Evolutionary conservation across 1,284 basidiomycete species (phyloP).

Genomic region (Ceratobasidium theobromae): DNA sequence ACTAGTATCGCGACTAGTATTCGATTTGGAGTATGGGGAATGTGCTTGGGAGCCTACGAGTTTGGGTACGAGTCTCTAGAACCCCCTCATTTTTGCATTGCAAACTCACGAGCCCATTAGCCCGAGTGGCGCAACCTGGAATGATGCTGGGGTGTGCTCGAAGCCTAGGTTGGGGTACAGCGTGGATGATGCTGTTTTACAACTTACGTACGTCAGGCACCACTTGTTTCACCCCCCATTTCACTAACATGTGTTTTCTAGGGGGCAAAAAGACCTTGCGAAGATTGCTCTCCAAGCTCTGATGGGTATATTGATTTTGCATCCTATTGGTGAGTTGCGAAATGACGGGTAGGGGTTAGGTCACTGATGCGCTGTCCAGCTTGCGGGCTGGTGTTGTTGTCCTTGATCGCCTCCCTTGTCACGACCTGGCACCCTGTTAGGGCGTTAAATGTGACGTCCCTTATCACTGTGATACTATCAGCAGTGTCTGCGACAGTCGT

Average conservation of each 20-base stretch:
- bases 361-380: constrained; percentile 36
- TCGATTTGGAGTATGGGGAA: constrained; percentile 73
- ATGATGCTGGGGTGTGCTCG: constrained; percentile 18
- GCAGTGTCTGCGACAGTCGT: constrained; percentile 57
- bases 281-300: constrained; percentile 47
- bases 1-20: constrained; percentile 61
- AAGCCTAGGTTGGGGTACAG: constrained; percentile 16
- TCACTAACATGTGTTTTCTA: constrained; percentile 32
- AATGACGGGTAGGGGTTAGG: no score
- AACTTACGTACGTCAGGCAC: constrained; percentile 41
- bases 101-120: neutral
- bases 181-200: constrained; percentile 36
- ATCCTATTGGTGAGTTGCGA: constrained; percentile 54
- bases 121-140: constrained; percentile 1
- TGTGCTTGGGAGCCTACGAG: constrained; percentile 52
- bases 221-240: neutral
- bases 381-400: constrained; percentile 57
- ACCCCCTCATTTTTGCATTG: no score
- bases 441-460: constrained; percentile 51
- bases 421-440: constrained; percentile 50
- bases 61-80: constrained; percentile 16
- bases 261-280: constrained; percentile 50
- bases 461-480: constrained; percentile 59
- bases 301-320: constrained; percentile 40
- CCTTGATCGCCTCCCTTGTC: constrained; percentile 42